phyloP scores from a whole-genome alignment of 2,329 filamentous ascomycete species.

The Graphilbum sp. region DNA sequence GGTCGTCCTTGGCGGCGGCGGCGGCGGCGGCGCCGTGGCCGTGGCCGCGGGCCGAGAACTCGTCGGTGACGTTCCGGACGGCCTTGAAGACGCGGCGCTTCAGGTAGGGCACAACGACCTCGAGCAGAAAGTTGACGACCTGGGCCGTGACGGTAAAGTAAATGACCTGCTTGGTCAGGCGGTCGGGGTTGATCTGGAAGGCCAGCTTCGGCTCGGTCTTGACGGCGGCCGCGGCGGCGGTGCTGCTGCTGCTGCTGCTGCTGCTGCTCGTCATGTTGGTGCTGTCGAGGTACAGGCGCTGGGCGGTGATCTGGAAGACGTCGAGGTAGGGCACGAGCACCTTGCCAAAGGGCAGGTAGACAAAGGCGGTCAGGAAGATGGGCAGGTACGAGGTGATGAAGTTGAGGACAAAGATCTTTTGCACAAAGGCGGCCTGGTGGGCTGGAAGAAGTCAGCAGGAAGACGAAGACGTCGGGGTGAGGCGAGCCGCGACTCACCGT shows the following conservation, averaged over 20 bases:
- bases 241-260: not conserved
- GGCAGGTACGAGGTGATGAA: conserved; percentile 69
- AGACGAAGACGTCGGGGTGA: not conserved
- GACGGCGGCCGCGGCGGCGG: conserved; percentile 9
- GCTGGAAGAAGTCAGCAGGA: conserved; percentile 23
- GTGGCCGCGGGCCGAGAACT: conserved; percentile 26
- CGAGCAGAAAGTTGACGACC: conserved; percentile 71
- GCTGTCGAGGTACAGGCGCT: conserved; percentile 58
- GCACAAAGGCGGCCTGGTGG: conserved; percentile 68
- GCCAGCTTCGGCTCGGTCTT: too few relatives aligned
- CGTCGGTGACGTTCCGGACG: conserved; percentile 57
- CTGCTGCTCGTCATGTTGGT: conserved; percentile 35
- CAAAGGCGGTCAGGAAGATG: conserved; percentile 59
- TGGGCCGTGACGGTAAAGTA: conserved; percentile 94
- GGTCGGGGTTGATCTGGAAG: conserved; percentile 69
- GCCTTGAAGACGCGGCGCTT: conserved; percentile 67
- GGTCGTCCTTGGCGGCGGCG: conserved; percentile 40
- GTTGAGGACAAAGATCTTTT: conserved; percentile 83
- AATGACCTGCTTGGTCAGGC: conserved; percentile 81
- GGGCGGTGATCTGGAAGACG: conserved; percentile 59
- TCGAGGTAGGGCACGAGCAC: conserved; percentile 74
- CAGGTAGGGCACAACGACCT: conserved; percentile 69
- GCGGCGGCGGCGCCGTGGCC: conserved; percentile 26
- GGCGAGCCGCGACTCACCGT: conserved; percentile 25
- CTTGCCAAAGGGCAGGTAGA: conserved; percentile 72